These are phyloP conservation scores for Tremellales sp. DNA, from an alignment of 1,284 basidiomycete species.

Conservation along the genomic window DNA sequence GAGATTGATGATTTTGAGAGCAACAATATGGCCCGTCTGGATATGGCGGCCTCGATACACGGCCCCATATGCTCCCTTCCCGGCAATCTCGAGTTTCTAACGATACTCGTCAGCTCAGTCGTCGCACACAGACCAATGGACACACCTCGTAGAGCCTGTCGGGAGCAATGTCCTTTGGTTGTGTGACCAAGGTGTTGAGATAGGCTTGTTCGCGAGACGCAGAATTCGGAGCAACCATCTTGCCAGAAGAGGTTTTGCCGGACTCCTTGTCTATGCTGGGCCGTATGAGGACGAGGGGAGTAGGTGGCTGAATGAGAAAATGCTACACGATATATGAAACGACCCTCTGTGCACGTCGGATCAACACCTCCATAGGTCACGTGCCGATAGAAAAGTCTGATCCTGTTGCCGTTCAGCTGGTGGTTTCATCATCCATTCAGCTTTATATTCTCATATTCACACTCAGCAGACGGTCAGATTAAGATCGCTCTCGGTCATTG, in stretches of 20 bases:
- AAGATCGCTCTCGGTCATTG: no score
- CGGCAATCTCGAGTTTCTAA: slow-evolving; percentile 68
- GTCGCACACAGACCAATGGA: background rate
- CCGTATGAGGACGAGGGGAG: no score
- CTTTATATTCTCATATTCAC: no score
- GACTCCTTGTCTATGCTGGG: no score
- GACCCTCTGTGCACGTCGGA: no score
- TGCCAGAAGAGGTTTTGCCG: background rate
- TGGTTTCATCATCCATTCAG: no score
- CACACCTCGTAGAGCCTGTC: slow-evolving; percentile 42
- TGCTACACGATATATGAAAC: no score
- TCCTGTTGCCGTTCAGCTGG: no score
- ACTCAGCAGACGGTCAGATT: no score
- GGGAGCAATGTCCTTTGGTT: slow-evolving; percentile 42
- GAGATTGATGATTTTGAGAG: slow-evolving; percentile 97
- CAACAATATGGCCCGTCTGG: slow-evolving; percentile 78
- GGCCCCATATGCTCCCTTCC: slow-evolving; percentile 93
- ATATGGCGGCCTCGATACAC: slow-evolving; percentile 91
- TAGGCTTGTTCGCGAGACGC: slow-evolving; percentile 39
- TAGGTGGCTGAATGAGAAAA: no score
- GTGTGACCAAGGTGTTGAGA: slow-evolving; percentile 31
- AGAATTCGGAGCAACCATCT: slow-evolving; percentile 19
- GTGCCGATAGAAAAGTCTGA: no score
- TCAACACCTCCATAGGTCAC: no score
- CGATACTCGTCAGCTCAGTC: slow-evolving; percentile 11